These are phyloP conservation scores for Chaetomiaceae sp. DNA, from an alignment of 2,329 filamentous ascomycete species.

Conservation along the genomic window DNA sequence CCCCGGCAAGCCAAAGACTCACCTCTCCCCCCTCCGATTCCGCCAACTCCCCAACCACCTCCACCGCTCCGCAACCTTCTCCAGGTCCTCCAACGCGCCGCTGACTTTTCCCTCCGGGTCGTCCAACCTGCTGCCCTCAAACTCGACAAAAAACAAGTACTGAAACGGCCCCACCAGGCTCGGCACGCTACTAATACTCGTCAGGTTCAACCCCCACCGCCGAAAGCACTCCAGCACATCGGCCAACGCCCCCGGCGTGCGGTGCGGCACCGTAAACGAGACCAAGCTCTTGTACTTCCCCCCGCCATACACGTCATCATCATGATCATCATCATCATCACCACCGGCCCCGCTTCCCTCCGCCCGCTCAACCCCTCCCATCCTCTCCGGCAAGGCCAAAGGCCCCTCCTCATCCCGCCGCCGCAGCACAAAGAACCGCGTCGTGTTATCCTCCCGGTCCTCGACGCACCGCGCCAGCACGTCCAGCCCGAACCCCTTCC, in stretches of 20 bases:
- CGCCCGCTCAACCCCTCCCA: not conserved
- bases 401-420: constrained; percentile 21
- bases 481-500: constrained; percentile 61
- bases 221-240: constrained; percentile 77
- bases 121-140: constrained; percentile 57
- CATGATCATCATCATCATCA: not conserved
- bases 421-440: constrained; percentile 68
- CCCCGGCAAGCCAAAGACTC: not conserved
- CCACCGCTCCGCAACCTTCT: constrained; percentile 56
- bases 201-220: constrained; percentile 69
- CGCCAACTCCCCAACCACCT: constrained; percentile 69
- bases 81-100: constrained; percentile 45
- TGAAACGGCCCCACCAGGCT: constrained; percentile 73
- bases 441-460: constrained; percentile 72
- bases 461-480: constrained; percentile 67
- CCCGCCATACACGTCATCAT: constrained; percentile 13
- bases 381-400: no score
- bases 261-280: constrained; percentile 77
- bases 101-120: constrained; percentile 57
- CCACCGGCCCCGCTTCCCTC: not conserved
- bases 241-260: constrained; percentile 74
- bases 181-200: constrained; percentile 83
- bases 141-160: constrained; percentile 94
- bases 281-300: constrained; percentile 63
- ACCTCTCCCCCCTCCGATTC: constrained; percentile 27